Percentiles rank a stretch among this genome's conserved stretches.
These are phyloP conservation scores for Oryza australiensis DNA, from an alignment of 176 grass and related monocot species.

Conservation along the genomic window DNA sequence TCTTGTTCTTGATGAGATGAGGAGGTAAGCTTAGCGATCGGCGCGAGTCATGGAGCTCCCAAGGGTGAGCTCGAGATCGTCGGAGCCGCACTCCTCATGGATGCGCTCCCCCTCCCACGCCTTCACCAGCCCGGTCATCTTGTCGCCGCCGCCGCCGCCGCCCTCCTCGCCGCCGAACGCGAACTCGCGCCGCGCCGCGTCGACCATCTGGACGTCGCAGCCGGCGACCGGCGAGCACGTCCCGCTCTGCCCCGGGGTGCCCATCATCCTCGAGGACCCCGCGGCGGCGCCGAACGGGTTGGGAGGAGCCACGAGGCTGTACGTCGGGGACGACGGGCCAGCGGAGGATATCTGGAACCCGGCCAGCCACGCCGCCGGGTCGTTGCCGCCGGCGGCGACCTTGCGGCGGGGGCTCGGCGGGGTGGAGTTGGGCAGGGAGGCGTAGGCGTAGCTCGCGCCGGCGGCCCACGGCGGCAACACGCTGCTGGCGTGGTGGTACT, in stretches of 20 bases:
- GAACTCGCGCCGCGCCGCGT: conserved; percentile 37
- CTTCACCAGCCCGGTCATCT: conserved; percentile 33
- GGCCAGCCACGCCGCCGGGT: conserved; percentile 53
- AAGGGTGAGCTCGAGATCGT: conserved; percentile 78
- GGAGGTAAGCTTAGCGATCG: conserved; percentile 16
- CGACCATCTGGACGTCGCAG: conserved; percentile 36
- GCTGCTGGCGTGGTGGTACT: conserved; percentile 18
- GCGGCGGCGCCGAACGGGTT: conserved; percentile 51
- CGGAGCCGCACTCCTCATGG: conserved; percentile 44
- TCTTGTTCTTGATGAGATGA: not conserved
- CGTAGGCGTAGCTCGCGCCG: conserved; percentile 12
- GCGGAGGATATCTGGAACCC: conserved; percentile 51
- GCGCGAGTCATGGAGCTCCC: conserved; percentile 59
- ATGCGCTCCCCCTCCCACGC: conserved; percentile 69
- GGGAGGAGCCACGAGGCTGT: conserved; percentile 48
- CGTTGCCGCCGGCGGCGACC: conserved; percentile 39
- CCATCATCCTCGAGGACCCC: conserved; percentile 45
- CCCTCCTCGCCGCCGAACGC: conserved; percentile 42
- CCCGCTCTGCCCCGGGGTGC: conserved; percentile 41
- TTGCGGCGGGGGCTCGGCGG: conserved; percentile 46
- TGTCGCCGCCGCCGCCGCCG: conserved; percentile 32
- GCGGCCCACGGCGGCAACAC: conserved; percentile 36
- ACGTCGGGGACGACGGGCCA: conserved; percentile 49
- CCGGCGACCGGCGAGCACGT: conserved; percentile 38
- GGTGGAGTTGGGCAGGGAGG: conserved; percentile 49